Percentiles rank a stretch among this genome's conserved stretches.
These are phyloP conservation scores for Rheum nobile DNA, from an alignment of 148 eudicot genomes.

Conservation along the genomic window DNA sequence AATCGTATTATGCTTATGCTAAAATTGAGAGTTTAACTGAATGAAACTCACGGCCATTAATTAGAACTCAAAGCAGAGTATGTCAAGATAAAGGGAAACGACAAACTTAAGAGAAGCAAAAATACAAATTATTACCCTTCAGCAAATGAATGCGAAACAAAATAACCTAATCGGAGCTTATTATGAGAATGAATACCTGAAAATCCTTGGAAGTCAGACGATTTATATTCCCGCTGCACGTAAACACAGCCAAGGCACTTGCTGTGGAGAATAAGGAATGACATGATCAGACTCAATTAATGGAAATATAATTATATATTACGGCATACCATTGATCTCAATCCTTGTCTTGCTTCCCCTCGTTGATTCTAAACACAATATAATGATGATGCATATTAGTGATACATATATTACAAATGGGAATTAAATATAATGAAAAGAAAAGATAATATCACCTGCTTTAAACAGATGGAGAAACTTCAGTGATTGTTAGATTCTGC, in stretches of 20 bases:
- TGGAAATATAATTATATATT: too few species aligned
- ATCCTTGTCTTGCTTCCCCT: too few species aligned
- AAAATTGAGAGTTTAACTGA: not conserved
- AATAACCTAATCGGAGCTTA: not conserved
- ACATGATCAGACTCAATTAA: not conserved
- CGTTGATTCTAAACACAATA: too few species aligned
- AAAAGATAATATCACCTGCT: too few species aligned
- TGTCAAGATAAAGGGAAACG: not conserved
- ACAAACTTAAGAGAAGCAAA: not conserved
- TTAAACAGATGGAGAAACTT: too few species aligned
- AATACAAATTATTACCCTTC: not conserved
- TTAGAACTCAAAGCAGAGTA: not conserved
- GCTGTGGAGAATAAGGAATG: slow-evolving; percentile 30
- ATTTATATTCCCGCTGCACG: slow-evolving; percentile 91
- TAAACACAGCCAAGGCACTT: slow-evolving; percentile 97
- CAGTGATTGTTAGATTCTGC: too few species aligned
- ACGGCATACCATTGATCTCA: too few species aligned
- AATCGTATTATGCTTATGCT: not conserved
- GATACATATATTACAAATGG: too few species aligned
- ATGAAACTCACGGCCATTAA: not conserved
- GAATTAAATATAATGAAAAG: too few species aligned
- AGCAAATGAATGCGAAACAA: not conserved
- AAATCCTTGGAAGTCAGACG: slow-evolving; percentile 88
- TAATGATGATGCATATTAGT: too few species aligned
- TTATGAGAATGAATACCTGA: slow-evolving; percentile 45